Percentiles rank a stretch among this genome's conserved stretches.
Evolutionary conservation across 352 stramenopile species (phyloP).

Genomic region (Globisporangium cylindrosporum): DNA sequence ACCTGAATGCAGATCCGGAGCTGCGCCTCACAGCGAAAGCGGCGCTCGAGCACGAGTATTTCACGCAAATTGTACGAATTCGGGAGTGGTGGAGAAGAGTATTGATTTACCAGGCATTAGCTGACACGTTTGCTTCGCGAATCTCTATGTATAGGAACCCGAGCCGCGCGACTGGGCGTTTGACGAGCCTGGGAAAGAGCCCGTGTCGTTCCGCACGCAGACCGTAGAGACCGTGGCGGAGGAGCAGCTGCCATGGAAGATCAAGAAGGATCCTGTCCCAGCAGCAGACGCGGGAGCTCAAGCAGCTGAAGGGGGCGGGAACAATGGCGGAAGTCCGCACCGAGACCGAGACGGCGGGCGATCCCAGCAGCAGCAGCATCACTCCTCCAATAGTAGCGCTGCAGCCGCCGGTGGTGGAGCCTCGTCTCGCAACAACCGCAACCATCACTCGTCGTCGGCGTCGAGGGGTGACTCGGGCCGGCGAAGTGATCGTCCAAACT

Average conservation of each 20-base stretch:
- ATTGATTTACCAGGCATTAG: constrained; percentile 4
- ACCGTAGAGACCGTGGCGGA: constrained; percentile 73
- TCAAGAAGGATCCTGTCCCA: constrained; percentile 38
- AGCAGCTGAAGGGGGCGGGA: constrained; percentile 15
- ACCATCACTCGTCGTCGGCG: constrained; percentile 39
- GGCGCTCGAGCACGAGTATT: constrained; percentile 93
- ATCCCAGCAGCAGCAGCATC: constrained; percentile 26
- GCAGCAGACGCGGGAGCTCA: constrained; percentile 9
- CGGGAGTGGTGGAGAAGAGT: not conserved
- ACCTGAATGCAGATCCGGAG: constrained; percentile 65
- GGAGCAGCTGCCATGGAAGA: constrained; percentile 73
- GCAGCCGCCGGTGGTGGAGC: not conserved
- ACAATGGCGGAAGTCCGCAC: constrained; percentile 19
- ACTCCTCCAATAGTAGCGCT: constrained; percentile 16
- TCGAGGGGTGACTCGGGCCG: constrained; percentile 29
- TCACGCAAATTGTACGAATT: constrained; percentile 82
- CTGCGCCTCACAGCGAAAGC: constrained; percentile 89
- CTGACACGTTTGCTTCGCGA: not conserved
- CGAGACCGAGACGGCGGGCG: constrained; percentile 31
- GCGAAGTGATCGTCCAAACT: constrained; percentile 41
- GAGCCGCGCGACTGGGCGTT: constrained; percentile 86
- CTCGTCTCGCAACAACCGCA: constrained; percentile 40
- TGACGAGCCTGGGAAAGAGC: constrained; percentile 84
- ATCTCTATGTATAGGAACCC: constrained; percentile 46
- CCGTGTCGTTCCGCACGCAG: constrained; percentile 82